Conservation (phyloP, 176 grass and related monocot species). For the Ensete glaucum region DNA sequence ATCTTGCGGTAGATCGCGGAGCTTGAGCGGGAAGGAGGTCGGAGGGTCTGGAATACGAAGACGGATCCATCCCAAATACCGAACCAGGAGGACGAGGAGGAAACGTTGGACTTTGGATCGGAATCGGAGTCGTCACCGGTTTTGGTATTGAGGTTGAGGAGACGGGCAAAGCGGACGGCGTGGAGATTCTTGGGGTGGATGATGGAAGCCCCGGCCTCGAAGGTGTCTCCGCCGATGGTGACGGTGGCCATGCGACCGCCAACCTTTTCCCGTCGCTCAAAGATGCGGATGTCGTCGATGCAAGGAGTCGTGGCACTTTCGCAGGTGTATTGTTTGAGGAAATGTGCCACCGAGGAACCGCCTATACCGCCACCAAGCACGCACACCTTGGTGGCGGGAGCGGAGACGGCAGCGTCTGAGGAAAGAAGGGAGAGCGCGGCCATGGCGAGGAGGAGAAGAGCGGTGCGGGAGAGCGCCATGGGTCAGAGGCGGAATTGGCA, state of each 20-base stretch:
- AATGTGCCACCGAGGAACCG: slow-evolving; percentile 68
- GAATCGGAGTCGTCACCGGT: slow-evolving; percentile 18
- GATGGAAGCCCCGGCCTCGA: slow-evolving; percentile 73
- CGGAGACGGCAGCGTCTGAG: background rate
- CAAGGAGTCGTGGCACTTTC: slow-evolving; percentile 12
- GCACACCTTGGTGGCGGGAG: slow-evolving; percentile 38
- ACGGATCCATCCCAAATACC: slow-evolving; percentile 65
- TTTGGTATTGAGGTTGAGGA: slow-evolving; percentile 35
- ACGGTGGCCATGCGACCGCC: slow-evolving; percentile 65
- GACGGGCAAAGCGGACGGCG: slow-evolving; percentile 42
- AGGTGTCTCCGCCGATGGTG: slow-evolving; percentile 44
- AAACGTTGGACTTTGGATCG: slow-evolving; percentile 9
- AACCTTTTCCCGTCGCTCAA: slow-evolving; percentile 44
- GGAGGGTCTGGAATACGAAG: slow-evolving; percentile 63
- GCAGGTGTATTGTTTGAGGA: slow-evolving; percentile 57
- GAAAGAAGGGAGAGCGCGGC: slow-evolving; percentile 1
- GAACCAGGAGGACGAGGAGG: slow-evolving; percentile 35
- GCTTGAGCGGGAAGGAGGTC: slow-evolving; percentile 31
- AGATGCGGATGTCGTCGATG: slow-evolving; percentile 39
- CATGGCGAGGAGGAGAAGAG: slow-evolving; percentile 1
- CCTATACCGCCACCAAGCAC: slow-evolving; percentile 74
- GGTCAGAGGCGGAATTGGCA: background rate
- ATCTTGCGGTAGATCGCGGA: slow-evolving; percentile 46
- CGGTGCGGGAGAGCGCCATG: slow-evolving; percentile 6
- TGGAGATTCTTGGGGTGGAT: slow-evolving; percentile 72